These are phyloP conservation scores for Endocarpon pusillum DNA, from an alignment of 495 filamentous ascomycete species.

Conservation along the genomic window DNA sequence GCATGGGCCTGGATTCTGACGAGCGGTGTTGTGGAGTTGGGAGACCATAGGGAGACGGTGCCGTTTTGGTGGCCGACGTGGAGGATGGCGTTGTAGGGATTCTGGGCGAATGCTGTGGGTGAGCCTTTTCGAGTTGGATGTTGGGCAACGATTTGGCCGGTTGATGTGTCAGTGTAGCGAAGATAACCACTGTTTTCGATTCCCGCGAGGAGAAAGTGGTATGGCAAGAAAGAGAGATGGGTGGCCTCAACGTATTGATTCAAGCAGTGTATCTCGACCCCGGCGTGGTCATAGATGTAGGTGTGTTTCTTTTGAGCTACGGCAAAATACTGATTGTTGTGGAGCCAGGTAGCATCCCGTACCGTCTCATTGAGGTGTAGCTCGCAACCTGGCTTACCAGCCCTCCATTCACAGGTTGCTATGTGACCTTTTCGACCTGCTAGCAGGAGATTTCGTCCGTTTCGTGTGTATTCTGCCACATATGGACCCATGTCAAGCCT, in stretches of 20 bases:
- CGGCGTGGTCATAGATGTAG: conserved; percentile 81
- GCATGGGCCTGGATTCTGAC: conserved; percentile 91
- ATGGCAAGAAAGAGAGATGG: conserved; percentile 88
- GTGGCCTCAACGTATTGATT: conserved; percentile 82
- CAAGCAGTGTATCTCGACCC: conserved; percentile 82
- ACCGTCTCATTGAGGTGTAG: conserved; percentile 80
- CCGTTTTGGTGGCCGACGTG: conserved; percentile 90
- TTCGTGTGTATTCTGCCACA: conserved; percentile 68
- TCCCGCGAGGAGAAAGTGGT: conserved; percentile 85
- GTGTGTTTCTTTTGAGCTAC: conserved; percentile 96
- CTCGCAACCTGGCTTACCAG: conserved; percentile 79
- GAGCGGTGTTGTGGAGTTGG: conserved; percentile 67
- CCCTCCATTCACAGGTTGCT: conserved; percentile 91
- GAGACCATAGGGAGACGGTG: conserved; percentile 89
- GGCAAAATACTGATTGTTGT: conserved; percentile 91
- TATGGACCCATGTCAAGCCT: conserved; percentile 82
- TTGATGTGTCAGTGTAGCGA: conserved; percentile 91
- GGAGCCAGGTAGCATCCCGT: conserved; percentile 77
- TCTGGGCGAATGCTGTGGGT: conserved; percentile 71
- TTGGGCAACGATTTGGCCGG: conserved; percentile 70
- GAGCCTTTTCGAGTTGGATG: conserved; percentile 66
- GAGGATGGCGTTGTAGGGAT: conserved; percentile 78
- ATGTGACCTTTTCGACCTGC: conserved; percentile 89
- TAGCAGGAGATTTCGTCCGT: conserved; percentile 68
- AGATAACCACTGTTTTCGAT: conserved; percentile 69